Evolutionary conservation across 148 eudicot species (phyloP).

Genomic region (Polygonum maritimum): DNA sequence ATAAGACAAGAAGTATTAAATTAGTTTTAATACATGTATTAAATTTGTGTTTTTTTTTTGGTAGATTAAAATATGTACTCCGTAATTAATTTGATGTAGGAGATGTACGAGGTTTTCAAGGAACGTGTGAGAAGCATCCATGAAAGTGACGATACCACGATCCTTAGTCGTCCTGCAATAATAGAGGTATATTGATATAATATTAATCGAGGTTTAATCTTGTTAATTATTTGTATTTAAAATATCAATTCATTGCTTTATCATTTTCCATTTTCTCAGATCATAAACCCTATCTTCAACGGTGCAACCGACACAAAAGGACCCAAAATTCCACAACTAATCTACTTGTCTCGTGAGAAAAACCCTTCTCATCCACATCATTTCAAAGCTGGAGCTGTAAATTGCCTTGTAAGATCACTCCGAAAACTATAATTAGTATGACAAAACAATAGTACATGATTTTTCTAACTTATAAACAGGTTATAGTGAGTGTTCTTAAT

Average conservation of each 20-base stretch:
- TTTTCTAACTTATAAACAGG: no score
- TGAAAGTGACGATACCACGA: constrained; percentile 12
- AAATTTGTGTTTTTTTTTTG: no score
- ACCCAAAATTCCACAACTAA: constrained; percentile 24
- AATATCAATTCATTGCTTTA: neutral
- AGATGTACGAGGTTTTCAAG: constrained; percentile 37
- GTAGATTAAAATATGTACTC: no score
- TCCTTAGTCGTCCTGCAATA: constrained; percentile 23
- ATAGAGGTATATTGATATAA: constrained; percentile 20
- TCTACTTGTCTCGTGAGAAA: constrained; percentile 41
- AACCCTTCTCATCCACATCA: constrained; percentile 21
- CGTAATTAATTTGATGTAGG: constrained; percentile 17
- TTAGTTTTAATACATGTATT: no score
- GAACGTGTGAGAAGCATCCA: constrained; percentile 15
- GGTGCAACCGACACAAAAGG: constrained; percentile 14
- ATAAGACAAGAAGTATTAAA: no score
- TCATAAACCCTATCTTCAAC: constrained; percentile 20
- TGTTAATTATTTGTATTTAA: no score
- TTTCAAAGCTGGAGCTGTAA: constrained; percentile 47
- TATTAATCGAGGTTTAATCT: neutral
- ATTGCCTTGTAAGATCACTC: constrained; percentile 22
- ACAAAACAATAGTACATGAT: neutral
- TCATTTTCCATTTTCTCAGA: constrained; percentile 20
- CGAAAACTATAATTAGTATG: neutral
- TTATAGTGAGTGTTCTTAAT: no score